Evolutionary conservation across 208 protist species (phyloP).

Genomic region (Herpetomonas muscarum): DNA sequence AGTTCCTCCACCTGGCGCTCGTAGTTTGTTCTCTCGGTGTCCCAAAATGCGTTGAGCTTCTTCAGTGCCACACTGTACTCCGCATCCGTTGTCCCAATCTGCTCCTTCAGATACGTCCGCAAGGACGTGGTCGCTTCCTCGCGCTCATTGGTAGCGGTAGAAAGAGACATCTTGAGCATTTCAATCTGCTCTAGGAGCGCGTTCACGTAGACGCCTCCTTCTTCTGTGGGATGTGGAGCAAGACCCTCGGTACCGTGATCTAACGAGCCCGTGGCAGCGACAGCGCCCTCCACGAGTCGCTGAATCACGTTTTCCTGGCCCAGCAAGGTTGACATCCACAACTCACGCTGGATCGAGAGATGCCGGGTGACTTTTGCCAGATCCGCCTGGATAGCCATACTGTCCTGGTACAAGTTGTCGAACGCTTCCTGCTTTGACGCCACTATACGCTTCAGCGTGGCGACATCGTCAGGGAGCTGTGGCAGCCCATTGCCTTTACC

Average conservation of each 20-base stretch:
- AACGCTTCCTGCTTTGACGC: slow-evolving; percentile 12
- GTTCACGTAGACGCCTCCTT: neutral
- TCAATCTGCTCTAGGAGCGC: slow-evolving; percentile 1
- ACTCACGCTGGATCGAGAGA: slow-evolving; percentile 23
- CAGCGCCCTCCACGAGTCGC: slow-evolving; percentile 18
- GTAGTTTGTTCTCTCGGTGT: slow-evolving; percentile 14
- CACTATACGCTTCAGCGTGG: slow-evolving; percentile 11
- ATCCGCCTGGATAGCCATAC: slow-evolving; percentile 29
- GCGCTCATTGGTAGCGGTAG: neutral
- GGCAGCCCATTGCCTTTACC: no score
- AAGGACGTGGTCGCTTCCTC: no score
- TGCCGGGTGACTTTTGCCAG: slow-evolving; percentile 17
- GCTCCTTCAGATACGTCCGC: no score
- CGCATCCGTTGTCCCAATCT: no score
- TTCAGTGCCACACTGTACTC: slow-evolving; percentile 4
- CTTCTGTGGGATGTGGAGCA: neutral
- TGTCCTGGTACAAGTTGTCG: slow-evolving; percentile 28
- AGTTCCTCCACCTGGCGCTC: slow-evolving; percentile 21
- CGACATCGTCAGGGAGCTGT: slow-evolving; percentile 1
- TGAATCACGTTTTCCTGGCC: slow-evolving; percentile 27
- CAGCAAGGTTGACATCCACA: slow-evolving; percentile 21
- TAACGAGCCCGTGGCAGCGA: neutral
- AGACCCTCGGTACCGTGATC: neutral
- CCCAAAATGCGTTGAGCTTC: slow-evolving; percentile 14
- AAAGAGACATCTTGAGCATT: neutral